Percentiles rank a stretch among this genome's conserved stretches.
Evolutionary conservation across 1,284 basidiomycete genomes (phyloP).

Genomic region (Leccinum solheimii): DNA sequence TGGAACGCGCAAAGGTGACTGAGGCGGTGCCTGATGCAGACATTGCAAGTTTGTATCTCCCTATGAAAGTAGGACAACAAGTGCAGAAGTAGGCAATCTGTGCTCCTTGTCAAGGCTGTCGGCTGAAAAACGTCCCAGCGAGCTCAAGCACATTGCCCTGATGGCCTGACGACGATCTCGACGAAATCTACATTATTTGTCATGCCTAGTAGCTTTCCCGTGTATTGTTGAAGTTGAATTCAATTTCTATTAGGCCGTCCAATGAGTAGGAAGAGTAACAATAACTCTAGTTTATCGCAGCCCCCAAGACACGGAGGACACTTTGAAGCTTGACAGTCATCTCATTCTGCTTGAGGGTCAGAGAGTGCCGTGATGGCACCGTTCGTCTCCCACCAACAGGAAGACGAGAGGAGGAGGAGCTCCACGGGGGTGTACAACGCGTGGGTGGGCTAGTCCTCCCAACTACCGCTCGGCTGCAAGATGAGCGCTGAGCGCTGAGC

Average conservation of each 20-base stretch:
- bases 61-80: constrained; percentile 85
- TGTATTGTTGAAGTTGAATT: constrained; percentile 36
- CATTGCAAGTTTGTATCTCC: constrained; percentile 57
- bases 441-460: no score
- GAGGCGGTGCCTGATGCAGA: constrained; percentile 41
- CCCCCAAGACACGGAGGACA: no score
- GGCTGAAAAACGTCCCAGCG: constrained; percentile 46
- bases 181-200: neutral
- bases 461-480: no score
- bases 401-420: no score
- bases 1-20: constrained; percentile 44
- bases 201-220: neutral
- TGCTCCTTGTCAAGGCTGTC: neutral
- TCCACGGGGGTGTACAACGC: no score
- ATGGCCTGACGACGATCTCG: constrained; percentile 47
- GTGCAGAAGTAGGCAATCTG: constrained; percentile 67
- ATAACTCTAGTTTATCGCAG: no score
- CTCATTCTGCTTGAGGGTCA: no score
- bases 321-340: no score
- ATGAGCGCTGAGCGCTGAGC: no score
- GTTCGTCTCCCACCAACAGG: no score
- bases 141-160: constrained; percentile 62
- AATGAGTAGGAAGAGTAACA: no score
- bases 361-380: no score
- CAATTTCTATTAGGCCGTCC: constrained; percentile 6